Conservation (phyloP, 805 yeast species). For the Monosporozyma yasuniensis region DNA sequence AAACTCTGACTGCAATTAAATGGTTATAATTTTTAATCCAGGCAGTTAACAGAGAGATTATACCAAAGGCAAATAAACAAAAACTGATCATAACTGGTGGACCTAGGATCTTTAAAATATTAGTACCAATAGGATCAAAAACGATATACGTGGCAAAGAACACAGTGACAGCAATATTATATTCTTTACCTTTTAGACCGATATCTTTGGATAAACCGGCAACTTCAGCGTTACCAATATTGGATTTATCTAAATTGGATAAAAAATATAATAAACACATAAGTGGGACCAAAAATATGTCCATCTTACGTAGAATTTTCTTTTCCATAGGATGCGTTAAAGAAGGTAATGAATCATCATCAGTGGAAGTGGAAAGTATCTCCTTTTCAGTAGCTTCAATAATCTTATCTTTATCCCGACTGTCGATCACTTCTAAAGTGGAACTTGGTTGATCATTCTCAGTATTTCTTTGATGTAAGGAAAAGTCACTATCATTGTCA, state of each 20-base stretch:
- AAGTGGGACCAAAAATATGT: conserved; percentile 36
- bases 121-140: conserved; percentile 33
- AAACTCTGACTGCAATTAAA: conserved; percentile 38
- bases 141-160: conserved; percentile 39
- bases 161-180: conserved; percentile 37
- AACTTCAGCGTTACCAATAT: conserved; percentile 50
- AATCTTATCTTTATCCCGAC: not conserved
- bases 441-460: not conserved
- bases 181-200: conserved; percentile 33
- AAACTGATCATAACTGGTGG: conserved; percentile 30
- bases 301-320: conserved; percentile 35
- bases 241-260: conserved; percentile 45
- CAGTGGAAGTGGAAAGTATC: conserved; percentile 16
- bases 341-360: conserved; percentile 23
- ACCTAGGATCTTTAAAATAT: conserved; percentile 31
- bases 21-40: conserved; percentile 36
- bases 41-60: conserved; percentile 35
- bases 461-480: not conserved
- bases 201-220: conserved; percentile 42
- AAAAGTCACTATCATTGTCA: not conserved
- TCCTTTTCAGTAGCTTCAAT: conserved; percentile 10
- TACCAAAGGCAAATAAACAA: conserved; percentile 33
- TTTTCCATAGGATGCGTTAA: conserved; percentile 27
- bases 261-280: conserved; percentile 37
- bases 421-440: not conserved